Base-by-base conservation (phyloP, 1,284 basidiomycete species). In the Cryptococcus maquisensis region DNA sequence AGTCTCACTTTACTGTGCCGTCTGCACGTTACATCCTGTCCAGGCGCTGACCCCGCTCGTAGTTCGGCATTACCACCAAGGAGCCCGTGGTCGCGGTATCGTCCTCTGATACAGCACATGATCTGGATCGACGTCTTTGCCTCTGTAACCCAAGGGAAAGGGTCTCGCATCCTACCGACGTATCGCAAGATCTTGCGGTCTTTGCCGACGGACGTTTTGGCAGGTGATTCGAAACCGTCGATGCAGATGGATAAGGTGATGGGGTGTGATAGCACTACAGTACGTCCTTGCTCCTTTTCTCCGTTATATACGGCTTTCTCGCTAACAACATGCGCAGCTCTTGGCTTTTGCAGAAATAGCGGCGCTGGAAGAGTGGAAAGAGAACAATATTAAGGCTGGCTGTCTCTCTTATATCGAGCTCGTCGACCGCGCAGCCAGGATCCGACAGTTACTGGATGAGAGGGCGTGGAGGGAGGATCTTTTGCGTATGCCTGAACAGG, bases 81-180 rank as follows among this genome's bases (percentile, higher is more conserved):
- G 5, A 62, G 52, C 26, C 56, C 56, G 2, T 63, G 61, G 61
- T 37, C 47, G 40, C 39, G 56, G 20, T 63, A 54, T 43, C 52
- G 37, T 28, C 52, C 52, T 7, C 52, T 90, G 62, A 81, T 89
- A 72, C 86, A 86, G 70, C 86, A 86, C 21, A 83, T 86, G 38
- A 84, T 90, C 57, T 90, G 88, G 88, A 89, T 88, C 66, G 88
- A 90, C 70, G 86, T 90, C 40, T 79, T 90, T 40, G 86, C 86
- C 4, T 83, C 84, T 1, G 81, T 87, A 40, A 87, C 87, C 6
- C 83, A 82, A 23, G 78, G 81, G 57, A 66, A 79, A 57, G 66
- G 76, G 3, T 87, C 87, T 8, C 73, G 77, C 39, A 84, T 89
- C 68, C 70, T 86, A 26, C 49, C 69, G 1, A 77, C 80, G 35